Evolutionary conservation across 805 yeast species (phyloP).

Genomic region (Myxozyma melibiosi): DNA sequence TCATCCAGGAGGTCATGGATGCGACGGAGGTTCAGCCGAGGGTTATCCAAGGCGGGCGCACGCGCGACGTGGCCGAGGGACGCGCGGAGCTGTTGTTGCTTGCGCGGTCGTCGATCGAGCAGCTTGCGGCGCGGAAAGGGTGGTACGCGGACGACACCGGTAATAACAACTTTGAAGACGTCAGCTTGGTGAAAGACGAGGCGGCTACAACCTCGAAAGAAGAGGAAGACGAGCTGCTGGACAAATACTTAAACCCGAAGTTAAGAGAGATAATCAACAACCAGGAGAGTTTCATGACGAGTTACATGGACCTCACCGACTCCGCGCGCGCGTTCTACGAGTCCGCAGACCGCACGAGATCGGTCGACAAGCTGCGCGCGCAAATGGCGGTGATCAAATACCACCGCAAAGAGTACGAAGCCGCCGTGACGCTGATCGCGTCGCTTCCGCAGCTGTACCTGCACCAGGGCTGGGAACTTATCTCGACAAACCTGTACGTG

Average conservation of each 20-base stretch:
- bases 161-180: conserved; percentile 14
- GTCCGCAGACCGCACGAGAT: conserved; percentile 57
- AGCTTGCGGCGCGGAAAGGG: conserved; percentile 34
- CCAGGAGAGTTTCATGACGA: conserved; percentile 44
- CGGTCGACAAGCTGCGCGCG: conserved; percentile 71
- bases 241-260: conserved; percentile 25
- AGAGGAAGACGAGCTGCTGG: conserved; percentile 16
- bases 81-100: conserved; percentile 48
- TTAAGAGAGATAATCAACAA: conserved; percentile 40
- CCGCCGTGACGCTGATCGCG: conserved; percentile 64
- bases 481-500: conserved; percentile 67
- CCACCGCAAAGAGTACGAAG: conserved; percentile 56
- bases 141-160: conserved; percentile 22
- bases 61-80: conserved; percentile 44
- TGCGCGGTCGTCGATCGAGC: conserved; percentile 45
- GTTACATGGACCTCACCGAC: conserved; percentile 59
- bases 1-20: conserved; percentile 49
- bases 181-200: conserved; percentile 10
- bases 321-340: conserved; percentile 57
- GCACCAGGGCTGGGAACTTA: conserved; percentile 70
- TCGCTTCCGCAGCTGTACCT: conserved; percentile 70
- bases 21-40: conserved; percentile 36
- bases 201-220: background rate
- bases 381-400: conserved; percentile 76
- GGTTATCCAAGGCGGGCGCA: conserved; percentile 38